Percentiles rank a stretch among this genome's conserved stretches.
Conservation (phyloP, 441 rosid species). For the Sinapis alba region DNA sequence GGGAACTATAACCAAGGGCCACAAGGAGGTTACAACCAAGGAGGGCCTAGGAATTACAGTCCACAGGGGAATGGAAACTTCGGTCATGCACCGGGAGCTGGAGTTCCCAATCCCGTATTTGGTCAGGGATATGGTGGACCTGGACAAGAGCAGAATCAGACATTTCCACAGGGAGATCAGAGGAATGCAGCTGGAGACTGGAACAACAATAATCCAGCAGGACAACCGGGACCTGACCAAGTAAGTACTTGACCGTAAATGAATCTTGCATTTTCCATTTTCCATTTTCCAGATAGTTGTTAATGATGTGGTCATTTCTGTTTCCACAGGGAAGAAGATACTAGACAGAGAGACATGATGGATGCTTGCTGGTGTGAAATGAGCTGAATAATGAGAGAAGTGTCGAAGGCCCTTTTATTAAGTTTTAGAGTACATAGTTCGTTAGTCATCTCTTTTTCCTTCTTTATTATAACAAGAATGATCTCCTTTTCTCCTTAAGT, state of each 20-base stretch:
- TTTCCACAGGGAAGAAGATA: constrained; percentile 42
- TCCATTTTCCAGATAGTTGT: constrained; percentile 6
- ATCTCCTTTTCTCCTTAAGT: neutral
- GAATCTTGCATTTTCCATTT: neutral
- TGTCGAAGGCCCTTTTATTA: neutral
- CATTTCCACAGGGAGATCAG: constrained; percentile 48
- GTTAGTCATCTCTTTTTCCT: constrained; percentile 14
- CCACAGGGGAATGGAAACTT: constrained; percentile 46
- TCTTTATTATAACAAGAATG: neutral
- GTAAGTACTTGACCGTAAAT: constrained; percentile 38
- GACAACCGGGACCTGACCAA: constrained; percentile 49
- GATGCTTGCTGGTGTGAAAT: constrained; percentile 8
- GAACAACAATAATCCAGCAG: constrained; percentile 44
- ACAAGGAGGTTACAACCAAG: constrained; percentile 42
- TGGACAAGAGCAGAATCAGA: constrained; percentile 41
- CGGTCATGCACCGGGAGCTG: constrained; percentile 39
- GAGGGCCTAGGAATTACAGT: constrained; percentile 42
- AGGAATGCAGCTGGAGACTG: constrained; percentile 41
- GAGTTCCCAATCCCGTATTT: constrained; percentile 41
- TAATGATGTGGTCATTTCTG: constrained; percentile 22
- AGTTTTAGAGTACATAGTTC: constrained; percentile 31
- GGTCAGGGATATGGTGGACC: constrained; percentile 45
- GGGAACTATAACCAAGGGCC: constrained; percentile 38
- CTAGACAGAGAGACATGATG: constrained; percentile 20
- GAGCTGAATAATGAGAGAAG: constrained; percentile 29